A percentile compares a stretch with the other conserved stretches of the same genome.
Evolutionary conservation across 345 rosid species (phyloP).

Genomic region (Acer saccharum): DNA sequence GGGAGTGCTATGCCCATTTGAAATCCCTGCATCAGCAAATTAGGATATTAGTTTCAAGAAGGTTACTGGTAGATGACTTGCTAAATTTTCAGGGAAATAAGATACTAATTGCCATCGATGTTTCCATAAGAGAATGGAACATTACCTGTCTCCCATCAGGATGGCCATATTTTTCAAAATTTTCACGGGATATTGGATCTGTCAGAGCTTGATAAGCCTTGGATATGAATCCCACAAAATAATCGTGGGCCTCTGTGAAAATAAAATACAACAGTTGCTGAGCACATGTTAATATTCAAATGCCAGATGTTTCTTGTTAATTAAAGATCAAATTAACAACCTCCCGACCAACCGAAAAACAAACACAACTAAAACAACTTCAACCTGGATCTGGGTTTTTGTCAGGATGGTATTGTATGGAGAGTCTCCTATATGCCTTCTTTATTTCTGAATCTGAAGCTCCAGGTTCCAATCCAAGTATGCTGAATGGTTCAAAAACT

Average conservation of each 20-base stretch:
- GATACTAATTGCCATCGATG: constrained; percentile 2
- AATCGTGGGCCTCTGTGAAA: constrained; percentile 74
- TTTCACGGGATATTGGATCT: constrained; percentile 90
- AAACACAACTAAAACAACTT: constrained; percentile 31
- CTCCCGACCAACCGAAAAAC: constrained; percentile 9
- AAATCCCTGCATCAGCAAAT: constrained; percentile 68
- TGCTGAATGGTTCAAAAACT: constrained; percentile 86
- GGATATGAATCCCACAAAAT: constrained; percentile 86
- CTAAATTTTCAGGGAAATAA: constrained; percentile 2
- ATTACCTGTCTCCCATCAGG: constrained; percentile 97
- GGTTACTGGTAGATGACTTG: background rate
- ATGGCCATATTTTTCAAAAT: constrained; percentile 98
- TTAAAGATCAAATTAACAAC: constrained; percentile 3
- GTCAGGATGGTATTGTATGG: constrained; percentile 95
- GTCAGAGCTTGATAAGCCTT: constrained; percentile 98
- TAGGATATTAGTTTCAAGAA: constrained; percentile 19
- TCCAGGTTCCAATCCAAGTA: constrained; percentile 82
- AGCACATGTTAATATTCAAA: constrained; percentile 14
- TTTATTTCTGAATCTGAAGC: constrained; percentile 85
- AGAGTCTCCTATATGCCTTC: constrained; percentile 89
- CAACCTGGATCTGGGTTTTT: constrained; percentile 99
- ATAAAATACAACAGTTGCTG: constrained; percentile 15
- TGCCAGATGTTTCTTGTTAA: constrained; percentile 5
- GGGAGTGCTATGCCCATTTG: constrained; percentile 99
- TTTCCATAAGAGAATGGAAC: constrained; percentile 17